Conservation (phyloP, 2,329 filamentous ascomycete species). For the Aspergillaceae sp. region DNA sequence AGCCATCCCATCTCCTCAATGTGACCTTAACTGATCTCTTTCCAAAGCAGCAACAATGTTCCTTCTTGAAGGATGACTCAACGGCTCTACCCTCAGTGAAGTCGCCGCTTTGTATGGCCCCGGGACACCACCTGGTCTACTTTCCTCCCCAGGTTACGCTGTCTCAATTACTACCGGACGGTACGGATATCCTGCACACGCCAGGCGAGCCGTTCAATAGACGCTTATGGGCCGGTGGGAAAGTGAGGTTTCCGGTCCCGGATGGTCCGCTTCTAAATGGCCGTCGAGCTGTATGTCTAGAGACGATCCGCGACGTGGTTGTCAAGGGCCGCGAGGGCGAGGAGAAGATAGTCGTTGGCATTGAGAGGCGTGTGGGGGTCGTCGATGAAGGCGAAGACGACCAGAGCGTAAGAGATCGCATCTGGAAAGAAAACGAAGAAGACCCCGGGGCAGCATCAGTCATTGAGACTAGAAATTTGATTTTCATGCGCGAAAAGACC, state of each 20-base stretch:
- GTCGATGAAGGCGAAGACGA: conserved; percentile 30
- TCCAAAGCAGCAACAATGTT: conserved; percentile 16
- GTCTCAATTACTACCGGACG: conserved; percentile 63
- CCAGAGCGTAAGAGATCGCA: conserved; percentile 27
- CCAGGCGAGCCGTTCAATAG: conserved; percentile 64
- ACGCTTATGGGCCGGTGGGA: conserved; percentile 84
- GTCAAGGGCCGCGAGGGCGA: conserved; percentile 46
- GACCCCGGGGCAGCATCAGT: conserved; percentile 38
- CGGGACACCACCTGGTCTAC: conserved; percentile 74
- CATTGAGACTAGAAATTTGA: conserved; percentile 52
- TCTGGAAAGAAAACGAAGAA: conserved; percentile 39
- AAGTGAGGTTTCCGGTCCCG: conserved; percentile 46
- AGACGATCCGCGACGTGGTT: conserved; percentile 40
- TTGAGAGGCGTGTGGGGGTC: conserved; percentile 46
- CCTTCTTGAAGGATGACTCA: too few relatives aligned
- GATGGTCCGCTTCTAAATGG: conserved; percentile 24
- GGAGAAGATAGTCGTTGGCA: conserved; percentile 52
- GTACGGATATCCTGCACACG: conserved; percentile 70
- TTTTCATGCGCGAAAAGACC: conserved; percentile 52
- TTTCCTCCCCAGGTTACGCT: conserved; percentile 64
- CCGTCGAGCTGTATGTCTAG: conserved; percentile 35
- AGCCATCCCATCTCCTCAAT: conserved; percentile 57
- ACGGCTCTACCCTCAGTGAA: conserved; percentile 28
- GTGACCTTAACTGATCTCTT: conserved; percentile 53
- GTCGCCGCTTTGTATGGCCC: conserved; percentile 19